Evolutionary conservation across 345 rosid species (phyloP).

Genomic region (Ceriops tagal): DNA sequence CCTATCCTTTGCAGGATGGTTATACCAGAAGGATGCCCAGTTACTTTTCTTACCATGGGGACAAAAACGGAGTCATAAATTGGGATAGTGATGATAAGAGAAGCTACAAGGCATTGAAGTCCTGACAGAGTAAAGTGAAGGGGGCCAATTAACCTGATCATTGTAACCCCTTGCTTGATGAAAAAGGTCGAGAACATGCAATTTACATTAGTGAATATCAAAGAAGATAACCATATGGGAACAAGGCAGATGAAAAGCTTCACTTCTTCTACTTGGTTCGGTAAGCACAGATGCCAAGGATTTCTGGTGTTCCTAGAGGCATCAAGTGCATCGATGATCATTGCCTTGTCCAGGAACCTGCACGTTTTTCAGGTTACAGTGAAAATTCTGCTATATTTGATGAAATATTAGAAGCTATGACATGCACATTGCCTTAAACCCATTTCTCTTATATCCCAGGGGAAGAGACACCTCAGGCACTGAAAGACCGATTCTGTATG

Average conservation of each 20-base stretch:
- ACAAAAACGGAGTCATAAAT: conserved; percentile 60
- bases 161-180: conserved; percentile 71
- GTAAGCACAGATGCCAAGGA: conserved; percentile 79
- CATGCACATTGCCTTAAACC: background rate
- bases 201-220: conserved; percentile 47
- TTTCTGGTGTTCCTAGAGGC: conserved; percentile 34
- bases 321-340: conserved; percentile 22
- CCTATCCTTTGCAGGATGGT: conserved; percentile 80
- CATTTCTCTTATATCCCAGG: no score
- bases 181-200: conserved; percentile 43
- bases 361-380: background rate
- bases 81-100: conserved; percentile 52
- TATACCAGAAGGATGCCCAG: conserved; percentile 69
- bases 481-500: no score
- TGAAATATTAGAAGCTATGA: background rate
- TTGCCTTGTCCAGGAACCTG: conserved; percentile 79
- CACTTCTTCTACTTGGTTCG: conserved; percentile 87
- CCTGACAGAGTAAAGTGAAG: conserved; percentile 71
- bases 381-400: background rate
- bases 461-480: no score
- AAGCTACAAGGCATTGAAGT: conserved; percentile 57
- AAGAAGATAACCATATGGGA: conserved; percentile 71
- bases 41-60: conserved; percentile 50
- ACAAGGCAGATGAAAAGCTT: no score
- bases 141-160: conserved; percentile 55